Base-by-base conservation (phyloP, 148 eudicot genomes). In the Diospyros kaki region DNA sequence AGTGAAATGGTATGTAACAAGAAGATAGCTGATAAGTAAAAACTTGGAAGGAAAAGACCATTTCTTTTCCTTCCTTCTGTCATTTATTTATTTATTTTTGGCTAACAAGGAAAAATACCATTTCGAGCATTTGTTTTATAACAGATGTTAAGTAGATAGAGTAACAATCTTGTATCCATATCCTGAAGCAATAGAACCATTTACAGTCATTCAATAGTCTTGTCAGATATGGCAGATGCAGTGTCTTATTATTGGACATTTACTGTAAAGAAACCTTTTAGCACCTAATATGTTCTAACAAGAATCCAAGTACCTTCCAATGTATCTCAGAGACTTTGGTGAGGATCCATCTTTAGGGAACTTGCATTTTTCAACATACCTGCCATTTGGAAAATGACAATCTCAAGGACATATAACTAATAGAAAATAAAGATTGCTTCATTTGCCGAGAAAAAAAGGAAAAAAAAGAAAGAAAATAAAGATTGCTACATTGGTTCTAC, bases 331-430 rank as follows among this genome's bases (percentile, higher is more conserved):
- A 71, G 98, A 92, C 84, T 95, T 95, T 54, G 97, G 84, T 1
- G 97, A 69, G 48, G 96, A 90, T 51, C 93, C 92, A 89, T 95
- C 98, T 62, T 61, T 80, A 1, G 98, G 98, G 78, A 89, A 95
- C 88, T 95, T 95, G 89, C 98, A 95, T 46, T 86, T 89, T 62
- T 95, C 94, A 74, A 95, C 98, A 69, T 83, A 95, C 85, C 98
- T 94, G 83, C 55, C 74, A 71, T 56, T 71, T 68, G 60, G 48
- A 13, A 61, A 69, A 71, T 73, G 64, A 28, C 28, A 28, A 28
- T 28, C 28, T 71, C 64, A 76, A 69, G 71, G 65, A 6, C 12
- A 4, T 17, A 55, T 53, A 70, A 70, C 69, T 42, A 60, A 58
- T 17, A 70, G 46, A 44, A 50, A 73, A 28, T 18, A 6, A 54